Percentiles rank a stretch among this genome's conserved stretches.
These are phyloP conservation scores for Botrytis medusae DNA, from an alignment of 2,329 filamentous ascomycete genomes.

Conservation along the genomic window DNA sequence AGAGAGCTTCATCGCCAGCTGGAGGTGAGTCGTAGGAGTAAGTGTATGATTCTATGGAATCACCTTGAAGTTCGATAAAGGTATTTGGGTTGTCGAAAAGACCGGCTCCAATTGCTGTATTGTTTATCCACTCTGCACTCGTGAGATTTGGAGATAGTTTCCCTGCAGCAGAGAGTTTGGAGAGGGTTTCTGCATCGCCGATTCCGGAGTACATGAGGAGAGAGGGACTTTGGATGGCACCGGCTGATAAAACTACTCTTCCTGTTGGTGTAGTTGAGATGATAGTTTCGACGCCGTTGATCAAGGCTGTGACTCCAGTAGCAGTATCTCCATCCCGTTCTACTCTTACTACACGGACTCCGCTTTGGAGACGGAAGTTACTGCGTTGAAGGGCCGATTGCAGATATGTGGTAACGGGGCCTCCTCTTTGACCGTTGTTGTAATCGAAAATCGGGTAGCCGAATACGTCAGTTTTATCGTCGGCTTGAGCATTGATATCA, in stretches of 20 bases:
- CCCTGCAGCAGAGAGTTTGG: slow-evolving; percentile 41
- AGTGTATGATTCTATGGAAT: slow-evolving; percentile 48
- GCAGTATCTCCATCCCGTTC: slow-evolving; percentile 44
- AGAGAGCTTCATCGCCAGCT: slow-evolving; percentile 46
- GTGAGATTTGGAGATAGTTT: slow-evolving; percentile 40
- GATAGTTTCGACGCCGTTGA: slow-evolving; percentile 36
- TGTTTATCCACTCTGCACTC: slow-evolving; percentile 48
- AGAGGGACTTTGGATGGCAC: slow-evolving; percentile 52
- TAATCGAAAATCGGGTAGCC: slow-evolving; percentile 51
- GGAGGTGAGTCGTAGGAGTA: slow-evolving; percentile 49
- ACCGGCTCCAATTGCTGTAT: slow-evolving; percentile 49
- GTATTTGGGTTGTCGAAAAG: slow-evolving; percentile 59
- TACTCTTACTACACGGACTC: slow-evolving; percentile 48
- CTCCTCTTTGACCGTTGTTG: slow-evolving; percentile 50
- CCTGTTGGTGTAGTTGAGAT: slow-evolving; percentile 30
- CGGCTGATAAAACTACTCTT: slow-evolving; percentile 49
- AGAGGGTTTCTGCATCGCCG: slow-evolving; percentile 41
- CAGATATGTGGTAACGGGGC: slow-evolving; percentile 51
- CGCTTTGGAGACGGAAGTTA: slow-evolving; percentile 48
- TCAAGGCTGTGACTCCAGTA: slow-evolving; percentile 44
- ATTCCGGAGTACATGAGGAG: slow-evolving; percentile 54
- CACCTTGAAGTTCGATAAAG: slow-evolving; percentile 49
- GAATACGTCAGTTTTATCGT: slow-evolving; percentile 50
- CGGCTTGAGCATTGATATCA: slow-evolving; percentile 47
- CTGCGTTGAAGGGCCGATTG: slow-evolving; percentile 45